Evolutionary conservation across 352 stramenopile genomes (phyloP).

Genomic region (Thalassiosira oceanica): DNA sequence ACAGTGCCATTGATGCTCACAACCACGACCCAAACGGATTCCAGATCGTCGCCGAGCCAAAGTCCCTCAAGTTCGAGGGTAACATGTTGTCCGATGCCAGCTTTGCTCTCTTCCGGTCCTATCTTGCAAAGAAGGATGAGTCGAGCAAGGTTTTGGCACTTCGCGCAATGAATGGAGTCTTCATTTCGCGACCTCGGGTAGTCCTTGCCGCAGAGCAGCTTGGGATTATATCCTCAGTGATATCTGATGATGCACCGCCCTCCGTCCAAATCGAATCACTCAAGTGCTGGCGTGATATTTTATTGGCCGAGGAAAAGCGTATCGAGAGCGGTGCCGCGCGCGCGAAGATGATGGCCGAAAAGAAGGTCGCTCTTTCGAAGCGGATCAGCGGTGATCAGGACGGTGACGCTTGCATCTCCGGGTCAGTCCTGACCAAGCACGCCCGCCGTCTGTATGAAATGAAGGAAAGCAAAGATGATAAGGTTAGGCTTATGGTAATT

Average conservation of each 20-base stretch:
- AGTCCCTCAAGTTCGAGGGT: conserved; percentile 43
- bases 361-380: conserved; percentile 68
- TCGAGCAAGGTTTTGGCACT: conserved; percentile 69
- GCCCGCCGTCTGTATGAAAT: conserved; percentile 73
- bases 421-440: conserved; percentile 76
- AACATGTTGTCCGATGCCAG: conserved; percentile 50
- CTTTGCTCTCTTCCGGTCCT: conserved; percentile 66
- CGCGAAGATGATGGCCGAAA: conserved; percentile 64
- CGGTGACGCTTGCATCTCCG: conserved; percentile 76
- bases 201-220: conserved; percentile 69
- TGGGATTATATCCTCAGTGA: conserved; percentile 65
- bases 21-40: conserved; percentile 34
- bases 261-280: conserved; percentile 73
- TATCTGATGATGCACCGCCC: conserved; percentile 43
- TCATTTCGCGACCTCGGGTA: conserved; percentile 69
- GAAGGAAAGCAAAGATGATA: conserved; percentile 59
- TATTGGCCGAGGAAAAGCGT: conserved; percentile 71
- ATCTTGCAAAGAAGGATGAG: conserved; percentile 65
- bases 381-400: conserved; percentile 83
- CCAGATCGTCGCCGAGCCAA: conserved; percentile 21
- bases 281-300: conserved; percentile 71
- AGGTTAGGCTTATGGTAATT: conserved; percentile 67
- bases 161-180: conserved; percentile 68
- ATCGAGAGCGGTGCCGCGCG: conserved; percentile 76
- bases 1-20: conserved; percentile 31